Percentiles rank a stretch among this genome's conserved stretches.
phyloP scores from a whole-genome alignment of 2,329 filamentous ascomycete species.

The Piedraia hortae region DNA sequence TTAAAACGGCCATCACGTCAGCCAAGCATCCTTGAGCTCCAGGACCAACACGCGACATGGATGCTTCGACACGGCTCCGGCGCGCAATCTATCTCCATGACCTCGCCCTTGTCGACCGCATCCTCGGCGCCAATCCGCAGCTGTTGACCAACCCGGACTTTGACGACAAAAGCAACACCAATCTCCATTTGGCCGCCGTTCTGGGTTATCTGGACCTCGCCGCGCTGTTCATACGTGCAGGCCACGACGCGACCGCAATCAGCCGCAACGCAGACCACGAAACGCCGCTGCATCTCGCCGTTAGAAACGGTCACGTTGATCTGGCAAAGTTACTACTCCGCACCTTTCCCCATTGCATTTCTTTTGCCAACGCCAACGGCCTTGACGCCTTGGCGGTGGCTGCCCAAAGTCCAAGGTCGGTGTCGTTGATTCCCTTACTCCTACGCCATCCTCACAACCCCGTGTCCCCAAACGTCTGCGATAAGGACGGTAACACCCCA shows the following conservation, averaged over 20 bases:
- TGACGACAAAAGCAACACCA: constrained; percentile 52
- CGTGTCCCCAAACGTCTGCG: constrained; percentile 14
- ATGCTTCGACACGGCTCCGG: constrained; percentile 47
- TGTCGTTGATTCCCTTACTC: constrained; percentile 18
- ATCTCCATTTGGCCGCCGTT: constrained; percentile 51
- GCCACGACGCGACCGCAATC: constrained; percentile 46
- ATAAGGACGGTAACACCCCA: constrained; percentile 57
- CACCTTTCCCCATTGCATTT: constrained; percentile 32
- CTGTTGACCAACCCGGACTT: constrained; percentile 58
- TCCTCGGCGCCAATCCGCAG: constrained; percentile 42
- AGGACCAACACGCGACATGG: too few species aligned
- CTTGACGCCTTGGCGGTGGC: constrained; percentile 32
- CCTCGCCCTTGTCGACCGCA: constrained; percentile 43
- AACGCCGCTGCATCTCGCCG: constrained; percentile 58
- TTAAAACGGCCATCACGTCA: too few species aligned
- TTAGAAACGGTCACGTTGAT: constrained; percentile 39
- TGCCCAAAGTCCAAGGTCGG: constrained; percentile 10
- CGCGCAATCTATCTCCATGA: constrained; percentile 58
- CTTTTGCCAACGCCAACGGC: constrained; percentile 37
- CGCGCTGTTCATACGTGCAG: constrained; percentile 37
- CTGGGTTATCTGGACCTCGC: constrained; percentile 44
- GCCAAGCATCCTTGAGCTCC: too few species aligned
- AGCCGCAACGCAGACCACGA: constrained; percentile 55
- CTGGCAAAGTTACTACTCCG: constrained; percentile 45
- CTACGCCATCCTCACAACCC: constrained; percentile 11